Base-by-base conservation (phyloP, 345 rosid species). In the Salix purpurea region DNA sequence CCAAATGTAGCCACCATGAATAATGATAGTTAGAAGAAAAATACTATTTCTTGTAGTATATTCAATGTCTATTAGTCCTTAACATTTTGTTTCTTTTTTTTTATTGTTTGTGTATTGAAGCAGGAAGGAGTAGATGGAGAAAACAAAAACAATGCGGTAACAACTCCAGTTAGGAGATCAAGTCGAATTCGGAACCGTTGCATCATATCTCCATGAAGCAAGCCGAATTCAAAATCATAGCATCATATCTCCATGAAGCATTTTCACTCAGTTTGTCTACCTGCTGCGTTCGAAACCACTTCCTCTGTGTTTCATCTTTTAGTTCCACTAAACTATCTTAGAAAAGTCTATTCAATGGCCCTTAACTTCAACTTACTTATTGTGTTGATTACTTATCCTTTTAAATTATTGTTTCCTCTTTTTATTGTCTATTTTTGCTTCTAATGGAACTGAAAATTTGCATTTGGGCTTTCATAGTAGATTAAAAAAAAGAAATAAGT, bases 101-200 rank as follows among this genome's bases (percentile, higher is more conserved):
- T 23, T 67, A 7, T 56, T 80, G 44, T 71, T 62, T 34, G 37
- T 74, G 56, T 81, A 62, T 74, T 69, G 26, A 71, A 83, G 61
- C 84, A 82, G 87, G 76, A 67, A 40, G 70, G 30, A 19, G 56
- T 24, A 65, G 69, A 54, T 52, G 81, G 60, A 54, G 85, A 77
- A 73, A 76, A 58, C 24, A 80, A 34, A 30, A 80, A 34, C 37
- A 5, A 34, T 5, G 70, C 8, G n/a, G 61, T 34, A 13, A 65
- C 64, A 50, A 85, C 89, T 66, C 83, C 89, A 1, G 48, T 87
- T 69, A 85, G 91, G 80, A 73, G 91, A 76, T 89, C 91, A 58
- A 77, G 80, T 68, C 76, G 90, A 78, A 73, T 89, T 34, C 79
- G 77, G 13, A 83, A 65, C 42, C 87, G 78, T 3, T 18, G 76